Percentiles rank a stretch among this genome's conserved stretches.
phyloP scores from a whole-genome alignment of 148 eudicot genomes.

The Diospyros lotus region DNA sequence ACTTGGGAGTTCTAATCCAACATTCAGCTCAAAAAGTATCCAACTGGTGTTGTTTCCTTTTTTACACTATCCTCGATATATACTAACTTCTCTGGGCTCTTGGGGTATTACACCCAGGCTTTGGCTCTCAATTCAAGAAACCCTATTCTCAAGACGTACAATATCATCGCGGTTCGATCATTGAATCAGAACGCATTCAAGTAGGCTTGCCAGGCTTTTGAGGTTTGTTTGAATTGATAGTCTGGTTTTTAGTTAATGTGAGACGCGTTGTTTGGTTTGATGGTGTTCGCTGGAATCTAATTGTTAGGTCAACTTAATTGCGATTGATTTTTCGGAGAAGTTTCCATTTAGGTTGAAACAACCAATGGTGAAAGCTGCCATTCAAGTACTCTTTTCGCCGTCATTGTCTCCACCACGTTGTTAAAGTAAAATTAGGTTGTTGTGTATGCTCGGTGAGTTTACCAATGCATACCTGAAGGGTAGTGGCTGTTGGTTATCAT shows the following conservation, averaged over 20 bases:
- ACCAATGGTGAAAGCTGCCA: slow-evolving; percentile 66
- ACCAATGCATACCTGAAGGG: too few species aligned
- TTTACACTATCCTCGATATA: too few species aligned
- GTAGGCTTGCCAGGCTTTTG: slow-evolving; percentile 57
- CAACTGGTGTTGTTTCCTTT: too few species aligned
- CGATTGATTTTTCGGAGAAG: slow-evolving; percentile 79
- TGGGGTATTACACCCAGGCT: slow-evolving; percentile 47
- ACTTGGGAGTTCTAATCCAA: too few species aligned
- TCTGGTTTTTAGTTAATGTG: neutral
- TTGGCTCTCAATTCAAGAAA: slow-evolving; percentile 71
- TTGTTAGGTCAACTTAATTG: slow-evolving; percentile 67
- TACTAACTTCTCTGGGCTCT: too few species aligned
- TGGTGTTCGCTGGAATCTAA: neutral
- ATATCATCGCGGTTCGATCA: slow-evolving; percentile 74
- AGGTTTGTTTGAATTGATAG: slow-evolving; percentile 29
- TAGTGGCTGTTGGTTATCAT: neutral
- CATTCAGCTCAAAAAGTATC: too few species aligned
- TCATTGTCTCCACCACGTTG: too few species aligned
- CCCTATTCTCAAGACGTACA: slow-evolving; percentile 69
- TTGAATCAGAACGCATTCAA: slow-evolving; percentile 68
- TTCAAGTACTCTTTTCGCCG: slow-evolving; percentile 44
- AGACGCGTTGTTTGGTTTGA: neutral
- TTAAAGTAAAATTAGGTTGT: too few species aligned
- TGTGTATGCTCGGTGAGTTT: too few species aligned
- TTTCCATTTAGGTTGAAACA: slow-evolving; percentile 81